Conservation (phyloP, 306 rosid genomes). For the Echinosophora koreensis region DNA sequence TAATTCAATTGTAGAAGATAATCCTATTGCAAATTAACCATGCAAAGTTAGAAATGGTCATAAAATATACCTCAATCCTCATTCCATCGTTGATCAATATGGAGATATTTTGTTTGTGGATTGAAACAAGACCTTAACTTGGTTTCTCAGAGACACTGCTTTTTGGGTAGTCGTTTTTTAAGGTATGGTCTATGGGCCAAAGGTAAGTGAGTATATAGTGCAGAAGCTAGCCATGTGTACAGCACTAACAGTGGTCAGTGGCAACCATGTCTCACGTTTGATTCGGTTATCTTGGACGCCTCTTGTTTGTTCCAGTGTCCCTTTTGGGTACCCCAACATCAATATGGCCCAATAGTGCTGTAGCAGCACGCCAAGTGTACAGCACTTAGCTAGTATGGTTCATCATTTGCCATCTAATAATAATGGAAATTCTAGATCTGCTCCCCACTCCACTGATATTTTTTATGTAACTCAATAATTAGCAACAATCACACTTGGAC, state of each 20-base stretch:
- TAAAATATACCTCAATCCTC: not conserved
- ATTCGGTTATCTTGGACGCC: not conserved
- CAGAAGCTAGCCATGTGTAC: conserved; percentile 52
- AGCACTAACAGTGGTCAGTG: conserved; percentile 54
- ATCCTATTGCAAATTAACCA: not conserved
- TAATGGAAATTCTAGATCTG: conserved; percentile 43
- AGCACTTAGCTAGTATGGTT: conserved; percentile 31
- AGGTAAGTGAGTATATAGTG: not conserved
- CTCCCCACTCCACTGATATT: conserved; percentile 8
- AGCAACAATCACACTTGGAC: not conserved
- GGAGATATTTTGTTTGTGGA: conserved; percentile 33
- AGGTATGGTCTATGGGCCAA: conserved; percentile 31
- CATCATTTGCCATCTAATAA: conserved; percentile 18
- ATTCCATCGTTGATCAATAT: conserved; percentile 9
- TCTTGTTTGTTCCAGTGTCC: not conserved
- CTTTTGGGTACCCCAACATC: not conserved
- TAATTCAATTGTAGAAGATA: conserved; percentile 6
- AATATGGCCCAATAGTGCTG: not conserved
- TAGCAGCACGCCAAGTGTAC: conserved; percentile 47
- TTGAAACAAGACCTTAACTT: not conserved
- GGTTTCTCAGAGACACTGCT: conserved; percentile 12
- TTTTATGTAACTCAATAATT: not conserved
- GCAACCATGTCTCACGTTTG: conserved; percentile 27
- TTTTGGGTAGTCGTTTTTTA: not conserved
- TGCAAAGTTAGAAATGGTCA: conserved; percentile 10